Conservation (phyloP, 2,329 filamentous ascomycete species). For the Colletotrichum magnum region DNA sequence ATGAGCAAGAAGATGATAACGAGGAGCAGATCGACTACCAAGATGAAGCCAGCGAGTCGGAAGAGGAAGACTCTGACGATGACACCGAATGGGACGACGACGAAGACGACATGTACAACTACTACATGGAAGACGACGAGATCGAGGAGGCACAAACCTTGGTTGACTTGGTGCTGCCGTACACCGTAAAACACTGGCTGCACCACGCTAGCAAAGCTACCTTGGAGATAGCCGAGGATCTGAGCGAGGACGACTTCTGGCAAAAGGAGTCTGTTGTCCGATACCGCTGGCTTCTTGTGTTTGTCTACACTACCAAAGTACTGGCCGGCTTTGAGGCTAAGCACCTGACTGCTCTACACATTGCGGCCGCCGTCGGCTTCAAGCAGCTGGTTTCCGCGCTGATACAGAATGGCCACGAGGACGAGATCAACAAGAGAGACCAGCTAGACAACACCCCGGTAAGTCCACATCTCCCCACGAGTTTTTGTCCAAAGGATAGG, state of each 20-base stretch:
- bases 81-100: slow-evolving; percentile 34
- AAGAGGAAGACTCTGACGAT: slow-evolving; percentile 30
- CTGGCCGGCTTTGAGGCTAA: slow-evolving; percentile 49
- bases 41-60: slow-evolving; percentile 19
- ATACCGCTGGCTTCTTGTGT: slow-evolving; percentile 55
- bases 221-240: slow-evolving; percentile 56
- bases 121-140: slow-evolving; percentile 42
- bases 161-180: slow-evolving; percentile 48
- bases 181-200: slow-evolving; percentile 58
- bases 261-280: slow-evolving; percentile 51
- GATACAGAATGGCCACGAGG: slow-evolving; percentile 53
- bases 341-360: slow-evolving; percentile 53
- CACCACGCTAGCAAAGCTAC: slow-evolving; percentile 58
- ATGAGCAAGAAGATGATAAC: slow-evolving; percentile 25
- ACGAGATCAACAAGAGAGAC: slow-evolving; percentile 52
- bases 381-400: slow-evolving; percentile 54
- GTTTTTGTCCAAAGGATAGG: neutral
- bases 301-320: slow-evolving; percentile 48
- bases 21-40: slow-evolving; percentile 17
- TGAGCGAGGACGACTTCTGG: slow-evolving; percentile 59
- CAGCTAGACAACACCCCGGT: slow-evolving; percentile 51
- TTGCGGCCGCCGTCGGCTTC: slow-evolving; percentile 56
- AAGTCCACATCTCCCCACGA: slow-evolving; percentile 37
- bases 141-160: slow-evolving; percentile 48
- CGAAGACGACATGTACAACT: slow-evolving; percentile 39